A percentile compares a stretch with the other conserved stretches of the same genome.
Evolutionary conservation across 176 grass and related monocot species (phyloP).

Genomic region (Carex scoparia): DNA sequence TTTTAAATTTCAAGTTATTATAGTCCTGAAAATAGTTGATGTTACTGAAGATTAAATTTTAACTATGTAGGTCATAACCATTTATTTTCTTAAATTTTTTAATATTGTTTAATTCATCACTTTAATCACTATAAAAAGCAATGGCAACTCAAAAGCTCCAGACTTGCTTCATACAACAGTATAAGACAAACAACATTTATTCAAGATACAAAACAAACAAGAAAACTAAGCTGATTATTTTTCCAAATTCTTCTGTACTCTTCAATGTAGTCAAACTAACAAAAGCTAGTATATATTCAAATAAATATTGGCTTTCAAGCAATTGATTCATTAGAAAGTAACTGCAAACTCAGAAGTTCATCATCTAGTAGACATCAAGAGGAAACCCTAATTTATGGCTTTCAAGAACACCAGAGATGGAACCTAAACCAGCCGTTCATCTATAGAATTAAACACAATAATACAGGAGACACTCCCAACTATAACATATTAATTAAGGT

Average conservation of each 20-base stretch:
- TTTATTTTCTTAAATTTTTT: not conserved
- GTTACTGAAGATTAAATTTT: not conserved
- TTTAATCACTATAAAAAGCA: not conserved
- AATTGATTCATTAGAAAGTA: not conserved
- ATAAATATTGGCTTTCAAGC: not conserved
- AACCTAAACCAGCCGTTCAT: not conserved
- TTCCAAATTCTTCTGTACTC: not conserved
- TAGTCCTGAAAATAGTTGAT: not conserved
- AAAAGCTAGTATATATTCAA: not conserved
- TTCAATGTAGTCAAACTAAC: not conserved
- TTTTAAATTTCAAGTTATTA: no score
- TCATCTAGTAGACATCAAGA: not conserved
- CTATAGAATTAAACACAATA: slow-evolving; percentile 10
- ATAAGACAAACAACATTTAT: not conserved
- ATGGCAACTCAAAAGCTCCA: not conserved
- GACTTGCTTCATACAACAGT: not conserved
- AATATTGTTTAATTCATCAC: not conserved
- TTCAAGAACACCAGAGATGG: not conserved
- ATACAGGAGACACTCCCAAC: not conserved
- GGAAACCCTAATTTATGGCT: not conserved
- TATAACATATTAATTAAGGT: not conserved
- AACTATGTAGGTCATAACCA: not conserved
- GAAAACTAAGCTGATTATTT: not conserved
- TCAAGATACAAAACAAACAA: not conserved
- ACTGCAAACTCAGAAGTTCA: not conserved